Evolutionary conservation across 1,284 basidiomycete genomes (phyloP).

Genomic region (Vanrija sp.): DNA sequence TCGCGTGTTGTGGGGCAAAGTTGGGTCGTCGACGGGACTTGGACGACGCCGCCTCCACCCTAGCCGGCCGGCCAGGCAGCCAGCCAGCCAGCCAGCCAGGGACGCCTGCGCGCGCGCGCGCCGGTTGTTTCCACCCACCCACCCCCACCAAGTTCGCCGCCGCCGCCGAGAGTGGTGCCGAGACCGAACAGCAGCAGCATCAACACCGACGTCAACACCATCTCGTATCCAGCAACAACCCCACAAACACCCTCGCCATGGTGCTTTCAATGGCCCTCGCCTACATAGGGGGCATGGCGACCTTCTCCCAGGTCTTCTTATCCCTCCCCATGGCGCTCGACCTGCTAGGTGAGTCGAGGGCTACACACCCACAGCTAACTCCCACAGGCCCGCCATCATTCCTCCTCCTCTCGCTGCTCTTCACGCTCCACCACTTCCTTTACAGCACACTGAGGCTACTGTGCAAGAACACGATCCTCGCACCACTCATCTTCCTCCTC

Average conservation of each 20-base stretch:
- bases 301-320: conserved; percentile 44
- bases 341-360: conserved; percentile 36
- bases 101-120: no score
- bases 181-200: no score
- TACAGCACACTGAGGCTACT: conserved; percentile 47
- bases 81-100: no score
- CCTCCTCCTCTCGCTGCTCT: conserved; percentile 48
- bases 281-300: conserved; percentile 41
- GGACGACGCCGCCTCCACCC: no score
- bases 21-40: no score
- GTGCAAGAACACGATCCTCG: conserved; percentile 43
- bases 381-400: conserved; percentile 47
- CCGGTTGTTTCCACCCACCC: no score
- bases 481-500: conserved; percentile 42
- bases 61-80: no score
- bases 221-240: background rate
- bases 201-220: no score
- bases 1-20: no score
- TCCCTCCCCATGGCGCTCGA: conserved; percentile 45
- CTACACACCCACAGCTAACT: conserved; percentile 2
- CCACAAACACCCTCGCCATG: background rate
- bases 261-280: conserved; percentile 20
- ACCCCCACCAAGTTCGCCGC: no score
- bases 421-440: conserved; percentile 44
- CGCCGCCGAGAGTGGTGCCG: no score